Percentiles rank a stretch among this genome's conserved stretches.
Evolutionary conservation across 768 basidiomycete genomes (phyloP).

Genomic region (Trametopsis cervina): DNA sequence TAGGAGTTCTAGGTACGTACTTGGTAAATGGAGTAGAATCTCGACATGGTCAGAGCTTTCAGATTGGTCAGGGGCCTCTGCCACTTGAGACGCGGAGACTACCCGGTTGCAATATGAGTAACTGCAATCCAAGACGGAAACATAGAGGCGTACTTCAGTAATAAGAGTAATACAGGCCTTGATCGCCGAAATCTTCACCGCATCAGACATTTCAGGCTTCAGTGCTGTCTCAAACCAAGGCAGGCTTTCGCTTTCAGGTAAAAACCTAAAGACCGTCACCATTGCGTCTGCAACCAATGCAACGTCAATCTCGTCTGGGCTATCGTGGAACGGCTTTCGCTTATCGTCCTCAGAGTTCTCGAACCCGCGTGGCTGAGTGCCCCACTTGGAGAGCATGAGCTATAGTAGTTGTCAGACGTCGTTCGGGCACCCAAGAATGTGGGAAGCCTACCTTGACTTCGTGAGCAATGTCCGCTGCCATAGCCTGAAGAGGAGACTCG

Average conservation of each 20-base stretch:
- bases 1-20: constrained; percentile 36
- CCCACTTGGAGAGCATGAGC: constrained; percentile 26
- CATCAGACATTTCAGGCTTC: constrained; percentile 73
- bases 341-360: constrained; percentile 2
- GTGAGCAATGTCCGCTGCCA: constrained; percentile 69
- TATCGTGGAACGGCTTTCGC: constrained; percentile 59
- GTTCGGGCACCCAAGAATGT: not conserved
- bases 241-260: constrained; percentile 54
- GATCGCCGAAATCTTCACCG: constrained; percentile 71
- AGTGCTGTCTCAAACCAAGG: constrained; percentile 58
- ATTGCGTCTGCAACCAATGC: constrained; percentile 70
- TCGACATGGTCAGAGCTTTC: constrained; percentile 34
- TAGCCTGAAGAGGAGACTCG: constrained; percentile 54
- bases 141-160: constrained; percentile 53
- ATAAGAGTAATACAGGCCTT: constrained; percentile 64
- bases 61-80: constrained; percentile 49
- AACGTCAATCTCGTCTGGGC: constrained; percentile 65
- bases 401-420: constrained; percentile 2
- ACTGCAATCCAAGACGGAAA: too few species aligned
- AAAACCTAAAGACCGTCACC: constrained; percentile 63
- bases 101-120: not conserved
- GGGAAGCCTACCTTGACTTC: constrained; percentile 65
- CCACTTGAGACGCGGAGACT: constrained; percentile 51
- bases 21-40: constrained; percentile 50
- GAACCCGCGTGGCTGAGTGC: constrained; percentile 9